Evolutionary conservation across 345 rosid species (phyloP).

Genomic region (Pseudoturritis turrita): DNA sequence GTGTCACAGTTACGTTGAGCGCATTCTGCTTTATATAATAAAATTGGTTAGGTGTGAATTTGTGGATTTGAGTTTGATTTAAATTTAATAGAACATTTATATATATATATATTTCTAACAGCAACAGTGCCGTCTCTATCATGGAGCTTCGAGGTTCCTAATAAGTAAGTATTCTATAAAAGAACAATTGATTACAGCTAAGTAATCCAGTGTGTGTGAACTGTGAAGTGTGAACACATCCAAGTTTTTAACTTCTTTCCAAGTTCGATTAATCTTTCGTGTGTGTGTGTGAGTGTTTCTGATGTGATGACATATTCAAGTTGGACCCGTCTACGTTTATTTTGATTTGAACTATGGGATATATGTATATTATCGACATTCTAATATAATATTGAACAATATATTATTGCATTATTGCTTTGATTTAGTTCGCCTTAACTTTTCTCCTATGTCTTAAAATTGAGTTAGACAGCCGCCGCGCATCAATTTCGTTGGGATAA

Average conservation of each 20-base stretch:
- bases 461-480: too few relatives aligned
- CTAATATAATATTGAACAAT: too few relatives aligned
- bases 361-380: too few relatives aligned
- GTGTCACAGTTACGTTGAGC: too few relatives aligned
- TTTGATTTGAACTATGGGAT: background rate
- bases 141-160: conserved; percentile 12
- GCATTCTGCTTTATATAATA: too few relatives aligned
- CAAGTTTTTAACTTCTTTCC: background rate
- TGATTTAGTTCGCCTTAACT: too few relatives aligned
- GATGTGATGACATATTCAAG: background rate
- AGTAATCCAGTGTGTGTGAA: background rate
- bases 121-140: conserved; percentile 19
- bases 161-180: conserved; percentile 1
- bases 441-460: too few relatives aligned
- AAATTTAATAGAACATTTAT: background rate
- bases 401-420: too few relatives aligned
- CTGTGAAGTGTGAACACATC: background rate
- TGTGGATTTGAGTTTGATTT: background rate
- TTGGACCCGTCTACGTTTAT: background rate
- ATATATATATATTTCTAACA: background rate
- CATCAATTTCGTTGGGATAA: too few relatives aligned
- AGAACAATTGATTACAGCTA: conserved; percentile 17
- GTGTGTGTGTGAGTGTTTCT: too few relatives aligned
- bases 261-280: background rate
- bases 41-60: conserved; percentile 7